Evolutionary conservation across 495 filamentous ascomycete genomes (phyloP), one percentile per base, ranked within the genome.

Genomic region (Astrocystis sublimbata): DNA sequence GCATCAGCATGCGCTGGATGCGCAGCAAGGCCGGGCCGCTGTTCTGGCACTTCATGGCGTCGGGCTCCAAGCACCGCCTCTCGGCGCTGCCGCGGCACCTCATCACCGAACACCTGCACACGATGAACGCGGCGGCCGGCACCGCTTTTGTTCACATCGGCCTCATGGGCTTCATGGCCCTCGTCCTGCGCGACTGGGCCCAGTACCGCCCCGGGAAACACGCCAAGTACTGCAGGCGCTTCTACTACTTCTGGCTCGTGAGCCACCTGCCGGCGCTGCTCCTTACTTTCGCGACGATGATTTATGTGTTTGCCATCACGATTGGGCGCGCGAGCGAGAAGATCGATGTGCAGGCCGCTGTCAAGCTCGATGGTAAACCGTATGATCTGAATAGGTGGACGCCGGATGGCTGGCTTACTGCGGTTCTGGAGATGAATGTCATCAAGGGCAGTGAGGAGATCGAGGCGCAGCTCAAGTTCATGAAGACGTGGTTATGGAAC

Each of bases 401-500:
- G 21, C 82, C 84, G 15, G 79, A 81, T 70, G 83, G 73, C 51
- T 86, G 84, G 84, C 81, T 79, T 63, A 70, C 73, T 3, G 80
- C 79, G 1, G 71, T 86, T 23, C 69, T 83, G 12, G 61, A 70
- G 26, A 73, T 84, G 26, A 72, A 79, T n/a, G 53, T 86, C 19
- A 70, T 65, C 4, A 59, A 70, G 36, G 60, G 62, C 1, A 62
- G 71, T 19, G 64, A 65, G 31, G 72, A 78, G 9, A 80, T 86
- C 19, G 30, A 53, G 24, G 61, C 66, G 13, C 76, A 82, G 41
- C 60, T 83, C 55, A 68, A 33, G 13, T 50, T 80, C 13, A 83
- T 83, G 73, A 71, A 74, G 31, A 81, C 72, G 6, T 85, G 83
- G 82, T 70, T 77, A 61, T 84, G 78, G 72, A 85, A 85, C 71